phyloP scores from a whole-genome alignment of 2,329 filamentous ascomycete species.

The Blastomyces percursus region DNA sequence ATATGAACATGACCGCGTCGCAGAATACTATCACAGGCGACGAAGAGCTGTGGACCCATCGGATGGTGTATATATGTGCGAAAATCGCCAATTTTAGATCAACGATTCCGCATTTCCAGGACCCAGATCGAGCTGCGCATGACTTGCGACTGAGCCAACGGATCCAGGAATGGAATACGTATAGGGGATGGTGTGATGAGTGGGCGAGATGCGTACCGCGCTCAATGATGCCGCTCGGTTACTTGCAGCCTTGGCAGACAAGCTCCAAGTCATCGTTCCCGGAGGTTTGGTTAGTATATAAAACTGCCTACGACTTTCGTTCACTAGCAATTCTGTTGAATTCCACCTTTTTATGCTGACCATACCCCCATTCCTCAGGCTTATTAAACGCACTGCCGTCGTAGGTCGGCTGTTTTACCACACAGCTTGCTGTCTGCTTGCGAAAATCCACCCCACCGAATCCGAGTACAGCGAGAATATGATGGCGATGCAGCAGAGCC shows the following conservation, averaged over 20 bases:
- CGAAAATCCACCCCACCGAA: constrained; percentile 64
- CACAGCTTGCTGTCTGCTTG: constrained; percentile 68
- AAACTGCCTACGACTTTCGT: not conserved
- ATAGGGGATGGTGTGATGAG: constrained; percentile 71
- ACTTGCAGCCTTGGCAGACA: constrained; percentile 57
- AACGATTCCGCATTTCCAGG: constrained; percentile 51
- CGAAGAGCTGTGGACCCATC: constrained; percentile 79
- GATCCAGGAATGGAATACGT: constrained; percentile 62
- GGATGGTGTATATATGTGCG: constrained; percentile 78
- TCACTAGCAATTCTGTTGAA: not conserved
- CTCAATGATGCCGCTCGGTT: constrained; percentile 79
- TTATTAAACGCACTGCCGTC: constrained; percentile 71
- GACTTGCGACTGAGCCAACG: constrained; percentile 53
- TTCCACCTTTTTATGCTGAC: not conserved
- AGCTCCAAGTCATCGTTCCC: constrained; percentile 66
- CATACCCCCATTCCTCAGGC: constrained; percentile 38
- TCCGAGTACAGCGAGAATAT: constrained; percentile 54
- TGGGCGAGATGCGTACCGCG: constrained; percentile 72
- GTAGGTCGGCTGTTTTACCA: constrained; percentile 82
- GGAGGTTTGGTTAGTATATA: constrained; percentile 59
- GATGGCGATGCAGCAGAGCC: constrained; percentile 56
- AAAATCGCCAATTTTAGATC: constrained; percentile 80
- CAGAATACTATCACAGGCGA: constrained; percentile 45
- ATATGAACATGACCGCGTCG: constrained; percentile 57
- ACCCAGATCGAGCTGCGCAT: constrained; percentile 46